phyloP scores from a whole-genome alignment of 1,284 basidiomycete species.

The Paramarasmius palmivorus region DNA sequence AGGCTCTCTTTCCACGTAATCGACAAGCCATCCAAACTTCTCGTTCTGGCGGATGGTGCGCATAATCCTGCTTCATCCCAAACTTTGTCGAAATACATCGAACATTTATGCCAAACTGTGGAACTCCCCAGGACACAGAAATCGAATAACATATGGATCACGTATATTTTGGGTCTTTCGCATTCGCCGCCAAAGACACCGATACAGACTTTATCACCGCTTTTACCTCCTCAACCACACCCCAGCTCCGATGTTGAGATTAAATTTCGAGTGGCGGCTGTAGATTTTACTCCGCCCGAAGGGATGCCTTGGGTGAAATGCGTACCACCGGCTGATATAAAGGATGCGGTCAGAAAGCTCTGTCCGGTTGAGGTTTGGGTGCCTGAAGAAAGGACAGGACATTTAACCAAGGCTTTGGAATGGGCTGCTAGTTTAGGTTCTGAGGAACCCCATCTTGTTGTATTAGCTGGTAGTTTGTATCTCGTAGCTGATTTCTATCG shows the following conservation, averaged over 20 bases:
- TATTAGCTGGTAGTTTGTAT: conserved; percentile 90
- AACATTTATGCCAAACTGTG: conserved; percentile 34
- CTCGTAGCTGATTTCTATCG: conserved; percentile 89
- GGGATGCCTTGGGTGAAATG: conserved; percentile 91
- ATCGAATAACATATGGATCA: conserved; percentile 39
- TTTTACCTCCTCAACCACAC: conserved; percentile 41
- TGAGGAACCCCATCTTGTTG: conserved; percentile 44
- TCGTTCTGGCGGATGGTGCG: conserved; percentile 88
- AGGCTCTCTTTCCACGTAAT: conserved; percentile 72
- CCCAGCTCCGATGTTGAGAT: conserved; percentile 21
- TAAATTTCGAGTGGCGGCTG: conserved; percentile 46
- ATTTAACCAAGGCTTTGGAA: conserved; percentile 38
- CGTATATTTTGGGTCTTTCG: conserved; percentile 78
- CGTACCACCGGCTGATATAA: conserved; percentile 52
- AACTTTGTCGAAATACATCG: conserved; percentile 74
- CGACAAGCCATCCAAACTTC: conserved; percentile 19
- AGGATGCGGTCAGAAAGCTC: conserved; percentile 39
- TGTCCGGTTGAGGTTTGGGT: conserved; percentile 48
- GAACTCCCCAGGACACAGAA: conserved; percentile 19
- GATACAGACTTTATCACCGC: conserved; percentile 63
- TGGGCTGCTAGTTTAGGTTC: conserved; percentile 40
- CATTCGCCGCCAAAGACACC: conserved; percentile 82
- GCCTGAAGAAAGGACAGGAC: conserved; percentile 23
- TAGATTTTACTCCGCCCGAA: conserved; percentile 71
- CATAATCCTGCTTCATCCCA: conserved; percentile 88